Evolutionary conservation across 2,329 filamentous ascomycete genomes (phyloP), one percentile per base, ranked within the genome.

Genomic region (Phialophora chinensis): DNA sequence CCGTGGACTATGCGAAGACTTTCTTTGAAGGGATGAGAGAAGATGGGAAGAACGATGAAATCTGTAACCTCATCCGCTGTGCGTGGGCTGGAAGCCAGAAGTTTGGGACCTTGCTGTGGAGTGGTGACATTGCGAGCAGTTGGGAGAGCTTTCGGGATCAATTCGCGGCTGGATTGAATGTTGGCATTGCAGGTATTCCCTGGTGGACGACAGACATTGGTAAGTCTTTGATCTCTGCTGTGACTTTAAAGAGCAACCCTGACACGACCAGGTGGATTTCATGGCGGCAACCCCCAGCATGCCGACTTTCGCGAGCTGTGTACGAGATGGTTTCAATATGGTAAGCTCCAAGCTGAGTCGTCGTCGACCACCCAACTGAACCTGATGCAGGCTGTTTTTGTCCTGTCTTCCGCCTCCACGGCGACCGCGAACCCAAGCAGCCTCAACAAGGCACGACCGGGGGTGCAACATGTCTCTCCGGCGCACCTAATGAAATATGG

Each of bases 151-250:
- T 90, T 56, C 81, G 85, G 3, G 83, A 85, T 65, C 87, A 90
- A 73, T 77, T 90, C 2, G 81, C 86, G 0, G 88, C 88, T 0
- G 88, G 88, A 0, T 77, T 90, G 23, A 88, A 88, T 73, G 89
- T 89, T 85, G 88, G 87, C 0, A 77, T 90, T 4, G 81, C 86
- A 0, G 88, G 88, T 0, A 81, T 90, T 10, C 83, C 87, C 0
- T 90, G 87, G 87, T 90, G 87, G 86, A 90, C 88, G 0, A 90
- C 88, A 0, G 88, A 90, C 71, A 90, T 90, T 60, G 88, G 66
- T 63, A 57, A 23, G 58, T 25, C 33, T 27, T 50, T 12, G 90
- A 25, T 90, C 61, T 88, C 42, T 57, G 23, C 23, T n/a, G 27
- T 7, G 23, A 5, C 23, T 33, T 31, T 23, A 6, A n/a, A 27